These are phyloP conservation scores for Aspergillus alliaceus DNA, from an alignment of 2,329 filamentous ascomycete genomes.

Conservation along the genomic window DNA sequence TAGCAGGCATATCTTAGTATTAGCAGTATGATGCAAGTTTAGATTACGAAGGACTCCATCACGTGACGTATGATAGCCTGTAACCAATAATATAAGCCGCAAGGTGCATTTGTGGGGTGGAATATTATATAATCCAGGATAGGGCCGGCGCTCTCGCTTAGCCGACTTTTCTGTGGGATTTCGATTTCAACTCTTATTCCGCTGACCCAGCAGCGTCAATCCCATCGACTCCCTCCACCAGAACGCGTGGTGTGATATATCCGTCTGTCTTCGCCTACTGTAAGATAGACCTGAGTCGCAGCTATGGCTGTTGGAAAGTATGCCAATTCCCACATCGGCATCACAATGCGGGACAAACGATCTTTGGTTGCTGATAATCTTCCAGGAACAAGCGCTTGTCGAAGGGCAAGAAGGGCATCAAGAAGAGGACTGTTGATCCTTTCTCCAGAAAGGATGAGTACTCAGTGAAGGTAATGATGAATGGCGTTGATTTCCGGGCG, in stretches of 20 bases:
- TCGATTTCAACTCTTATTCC: conserved; percentile 36
- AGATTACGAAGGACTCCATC: neutral
- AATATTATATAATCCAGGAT: conserved; percentile 32
- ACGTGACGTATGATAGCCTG: neutral
- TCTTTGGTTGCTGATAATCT: conserved; percentile 14
- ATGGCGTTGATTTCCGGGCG: neutral
- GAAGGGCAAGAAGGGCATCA: conserved; percentile 99
- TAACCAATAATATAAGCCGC: neutral
- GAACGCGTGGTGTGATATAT: conserved; percentile 41
- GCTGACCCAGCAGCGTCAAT: conserved; percentile 34
- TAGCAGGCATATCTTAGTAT: too few relatives aligned
- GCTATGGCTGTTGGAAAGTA: conserved; percentile 83
- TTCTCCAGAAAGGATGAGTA: conserved; percentile 99
- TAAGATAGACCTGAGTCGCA: conserved; percentile 56
- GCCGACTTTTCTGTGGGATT: conserved; percentile 49
- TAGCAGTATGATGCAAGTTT: too few relatives aligned
- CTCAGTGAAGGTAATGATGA: conserved; percentile 76
- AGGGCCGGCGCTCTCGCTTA: conserved; percentile 45
- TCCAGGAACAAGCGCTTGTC: conserved; percentile 98
- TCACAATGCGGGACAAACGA: neutral
- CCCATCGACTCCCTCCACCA: conserved; percentile 38
- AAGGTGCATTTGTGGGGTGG: conserved; percentile 12
- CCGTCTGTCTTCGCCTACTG: conserved; percentile 43
- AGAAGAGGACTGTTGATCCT: conserved; percentile 98
- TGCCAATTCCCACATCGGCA: conserved; percentile 35